Evolutionary conservation across 441 rosid genomes (phyloP).

Genomic region (Gossypium gossypioides): DNA sequence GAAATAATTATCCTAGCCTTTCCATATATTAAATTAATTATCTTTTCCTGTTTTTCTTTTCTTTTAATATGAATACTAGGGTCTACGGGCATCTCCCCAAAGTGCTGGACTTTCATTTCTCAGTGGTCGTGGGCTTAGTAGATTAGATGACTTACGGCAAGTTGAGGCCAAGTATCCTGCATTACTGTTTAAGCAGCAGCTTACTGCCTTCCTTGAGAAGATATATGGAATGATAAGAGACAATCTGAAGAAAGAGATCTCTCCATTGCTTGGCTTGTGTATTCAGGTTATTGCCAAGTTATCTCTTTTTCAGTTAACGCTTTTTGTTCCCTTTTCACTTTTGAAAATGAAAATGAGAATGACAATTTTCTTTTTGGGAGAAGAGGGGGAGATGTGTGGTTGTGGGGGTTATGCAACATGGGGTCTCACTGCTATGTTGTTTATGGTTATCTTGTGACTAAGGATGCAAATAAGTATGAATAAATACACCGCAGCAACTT

Average conservation of each 20-base stretch:
- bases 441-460: not conserved
- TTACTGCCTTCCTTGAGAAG: conserved; percentile 72
- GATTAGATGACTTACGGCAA: conserved; percentile 53
- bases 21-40: not conserved
- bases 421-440: not conserved
- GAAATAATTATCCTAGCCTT: not conserved
- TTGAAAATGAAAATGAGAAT: not conserved
- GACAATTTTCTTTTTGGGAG: not conserved
- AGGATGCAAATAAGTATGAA: not conserved
- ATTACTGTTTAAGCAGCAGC: conserved; percentile 65
- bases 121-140: conserved; percentile 45
- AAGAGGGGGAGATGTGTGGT: not conserved
- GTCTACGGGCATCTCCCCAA: conserved; percentile 52
- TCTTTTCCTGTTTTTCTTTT: conserved; percentile 9
- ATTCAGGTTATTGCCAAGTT: conserved; percentile 42
- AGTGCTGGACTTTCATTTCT: conserved; percentile 57
- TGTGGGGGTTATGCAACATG: not conserved
- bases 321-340: not conserved
- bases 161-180: conserved; percentile 76
- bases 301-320: not conserved
- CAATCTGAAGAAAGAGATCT: conserved; percentile 59
- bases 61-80: conserved; percentile 27
- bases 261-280: conserved; percentile 58
- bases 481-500: not conserved
- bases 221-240: conserved; percentile 72